phyloP scores from a whole-genome alignment of 345 rosid species.

The Populus pruinosa region DNA sequence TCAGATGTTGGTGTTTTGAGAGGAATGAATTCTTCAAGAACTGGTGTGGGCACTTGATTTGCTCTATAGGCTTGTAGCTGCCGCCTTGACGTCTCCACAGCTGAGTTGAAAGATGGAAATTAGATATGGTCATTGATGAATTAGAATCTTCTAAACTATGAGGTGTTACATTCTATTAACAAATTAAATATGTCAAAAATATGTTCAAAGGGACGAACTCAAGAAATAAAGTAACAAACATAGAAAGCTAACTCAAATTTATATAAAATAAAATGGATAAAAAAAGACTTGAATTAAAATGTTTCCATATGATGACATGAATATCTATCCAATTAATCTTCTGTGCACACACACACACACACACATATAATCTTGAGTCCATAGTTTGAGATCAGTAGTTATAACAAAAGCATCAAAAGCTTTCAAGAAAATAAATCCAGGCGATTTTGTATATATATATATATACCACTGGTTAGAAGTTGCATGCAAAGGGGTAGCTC shows the following conservation, averaged over 20 bases:
- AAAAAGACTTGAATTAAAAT: constrained; percentile 18
- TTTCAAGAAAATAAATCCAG: not conserved
- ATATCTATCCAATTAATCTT: not conserved
- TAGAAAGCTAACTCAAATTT: constrained; percentile 37
- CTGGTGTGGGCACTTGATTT: constrained; percentile 57
- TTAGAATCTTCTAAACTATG: not conserved
- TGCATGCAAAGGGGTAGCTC: constrained; percentile 99
- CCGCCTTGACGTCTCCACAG: constrained; percentile 81
- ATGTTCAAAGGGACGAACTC: constrained; percentile 11
- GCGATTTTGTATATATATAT: not conserved
- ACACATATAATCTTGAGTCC: not conserved
- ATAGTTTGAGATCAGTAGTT: not conserved
- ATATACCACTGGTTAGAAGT: constrained; percentile 82
- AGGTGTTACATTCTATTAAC: constrained; percentile 21
- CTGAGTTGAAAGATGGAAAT: constrained; percentile 32
- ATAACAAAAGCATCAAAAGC: not conserved
- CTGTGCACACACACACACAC: too few species aligned
- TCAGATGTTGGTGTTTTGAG: constrained; percentile 50
- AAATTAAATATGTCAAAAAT: constrained; percentile 2
- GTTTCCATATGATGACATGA: not conserved
- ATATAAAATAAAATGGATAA: constrained; percentile 34
- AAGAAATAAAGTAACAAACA: constrained; percentile 15
- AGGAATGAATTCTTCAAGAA: constrained; percentile 97
- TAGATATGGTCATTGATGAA: not conserved
- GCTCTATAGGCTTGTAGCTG: constrained; percentile 66